Evolutionary conservation across 768 basidiomycete species (phyloP), one percentile per base, ranked within the genome.

Genomic region (Tylopilus sp.): DNA sequence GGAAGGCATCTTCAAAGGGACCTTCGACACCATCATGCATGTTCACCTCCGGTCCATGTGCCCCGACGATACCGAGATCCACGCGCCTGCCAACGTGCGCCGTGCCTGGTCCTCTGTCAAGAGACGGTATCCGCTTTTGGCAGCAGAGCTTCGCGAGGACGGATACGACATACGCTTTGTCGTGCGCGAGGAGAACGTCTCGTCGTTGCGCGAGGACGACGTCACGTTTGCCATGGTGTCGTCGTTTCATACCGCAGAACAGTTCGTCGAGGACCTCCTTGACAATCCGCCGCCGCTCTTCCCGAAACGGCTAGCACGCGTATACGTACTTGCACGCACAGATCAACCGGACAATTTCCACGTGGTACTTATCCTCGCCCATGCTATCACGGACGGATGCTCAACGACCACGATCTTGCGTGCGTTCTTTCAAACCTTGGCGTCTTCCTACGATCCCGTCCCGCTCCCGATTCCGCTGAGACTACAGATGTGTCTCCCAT

Each of bases 381-480:
- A 83, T 58, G 62, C 66, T 52, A 77, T 82, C 51, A 73, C 76
- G 3, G 80, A 83, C 63, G 78, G 75, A 18, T 75, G 75, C 47
- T 67, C 75, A 15, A 77, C 75, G 48, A 58, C 65, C 12, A 73
- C 73, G 1, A 53, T 80, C 25, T 47, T 76, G 38, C 72, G 73
- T 45, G 66, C 69, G 3, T 77, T 82, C 52, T 64, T 81, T 25
- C 68, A 79, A 33, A 59, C 69, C 3, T 62, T 82, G 40, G 44
- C 44, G 3, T 60, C 53, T 18, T 44, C 41, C 12, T 47, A 46
- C 31, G 53, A 58, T 20, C 41, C 54, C 18, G 35, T 40, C 23
- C 15, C 50, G 23, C 38, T 65, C 42, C 55, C 67, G 28, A 33
- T 78, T 35, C 54, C 66, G 40, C 58, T 71, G 26, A 68, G 74